A percentile compares a stretch with the other conserved stretches of the same genome.
Evolutionary conservation across 805 yeast genomes (phyloP).

Genomic region (Starmerella riodocensis): DNA sequence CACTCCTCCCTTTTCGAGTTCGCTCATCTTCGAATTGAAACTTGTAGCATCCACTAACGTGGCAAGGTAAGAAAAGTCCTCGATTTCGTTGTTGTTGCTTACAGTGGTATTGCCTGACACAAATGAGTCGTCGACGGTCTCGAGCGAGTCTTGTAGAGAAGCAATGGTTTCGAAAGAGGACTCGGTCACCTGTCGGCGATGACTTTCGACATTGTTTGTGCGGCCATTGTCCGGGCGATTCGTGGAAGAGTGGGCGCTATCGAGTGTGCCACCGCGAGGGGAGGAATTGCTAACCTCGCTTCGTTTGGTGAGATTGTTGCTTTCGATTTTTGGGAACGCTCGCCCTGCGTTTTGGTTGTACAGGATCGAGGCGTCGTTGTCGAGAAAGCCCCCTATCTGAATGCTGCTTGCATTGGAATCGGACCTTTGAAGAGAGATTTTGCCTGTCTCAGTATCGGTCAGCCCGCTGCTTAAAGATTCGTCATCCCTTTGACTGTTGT

Average conservation of each 20-base stretch:
- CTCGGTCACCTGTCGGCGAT: slow-evolving; percentile 9
- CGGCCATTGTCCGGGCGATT: background rate
- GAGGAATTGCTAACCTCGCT: background rate
- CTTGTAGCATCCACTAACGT: slow-evolving; percentile 25
- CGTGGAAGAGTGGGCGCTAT: too few species aligned
- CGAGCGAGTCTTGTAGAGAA: slow-evolving; percentile 4
- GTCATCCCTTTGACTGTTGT: slow-evolving; percentile 17
- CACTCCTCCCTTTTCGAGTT: slow-evolving; percentile 11
- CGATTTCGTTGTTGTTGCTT: slow-evolving; percentile 16
- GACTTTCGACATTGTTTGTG: background rate
- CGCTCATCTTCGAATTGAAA: slow-evolving; percentile 11
- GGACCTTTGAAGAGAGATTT: background rate
- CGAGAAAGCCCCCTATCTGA: slow-evolving; percentile 21
- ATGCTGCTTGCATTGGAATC: slow-evolving; percentile 12
- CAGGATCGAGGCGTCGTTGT: slow-evolving; percentile 15
- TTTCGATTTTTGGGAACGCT: slow-evolving; percentile 17
- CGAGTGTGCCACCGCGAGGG: background rate
- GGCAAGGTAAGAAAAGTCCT: slow-evolving; percentile 27
- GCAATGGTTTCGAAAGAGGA: slow-evolving; percentile 12
- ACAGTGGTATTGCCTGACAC: slow-evolving; percentile 15
- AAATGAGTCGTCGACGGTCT: slow-evolving; percentile 2
- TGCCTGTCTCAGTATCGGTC: background rate
- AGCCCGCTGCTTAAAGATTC: slow-evolving; percentile 19
- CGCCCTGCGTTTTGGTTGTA: slow-evolving; percentile 21
- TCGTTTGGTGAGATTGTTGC: background rate